phyloP scores from a whole-genome alignment of 2,329 filamentous ascomycete species.

The Cytospora mali region DNA sequence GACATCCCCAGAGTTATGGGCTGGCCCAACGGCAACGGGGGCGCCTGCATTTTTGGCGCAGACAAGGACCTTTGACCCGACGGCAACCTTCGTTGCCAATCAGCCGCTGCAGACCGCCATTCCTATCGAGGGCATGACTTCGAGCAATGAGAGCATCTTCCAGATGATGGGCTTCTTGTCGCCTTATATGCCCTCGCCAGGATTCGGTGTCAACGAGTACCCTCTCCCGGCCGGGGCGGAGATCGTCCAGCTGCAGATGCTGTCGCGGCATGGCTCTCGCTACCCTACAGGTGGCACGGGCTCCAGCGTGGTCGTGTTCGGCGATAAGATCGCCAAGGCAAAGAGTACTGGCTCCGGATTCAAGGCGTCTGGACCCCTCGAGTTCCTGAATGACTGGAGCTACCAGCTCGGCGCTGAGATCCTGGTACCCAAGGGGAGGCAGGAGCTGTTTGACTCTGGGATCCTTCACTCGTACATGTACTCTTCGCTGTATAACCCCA shows the following conservation, averaged over 20 bases:
- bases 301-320: slow-evolving; percentile 55
- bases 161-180: slow-evolving; percentile 69
- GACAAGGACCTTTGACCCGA: slow-evolving; percentile 68
- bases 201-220: slow-evolving; percentile 75
- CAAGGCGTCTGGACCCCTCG: slow-evolving; percentile 59
- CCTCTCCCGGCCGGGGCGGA: slow-evolving; percentile 66
- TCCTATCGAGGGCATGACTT: slow-evolving; percentile 63
- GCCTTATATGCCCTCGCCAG: slow-evolving; percentile 71
- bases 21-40: slow-evolving; percentile 72
- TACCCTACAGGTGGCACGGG: slow-evolving; percentile 66
- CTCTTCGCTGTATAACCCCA: slow-evolving; percentile 69
- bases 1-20: slow-evolving; percentile 60
- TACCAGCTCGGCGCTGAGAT: slow-evolving; percentile 73
- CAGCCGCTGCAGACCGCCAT: slow-evolving; percentile 71
- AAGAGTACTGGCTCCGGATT: slow-evolving; percentile 43
- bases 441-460: slow-evolving; percentile 71
- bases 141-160: slow-evolving; percentile 67
- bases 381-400: slow-evolving; percentile 69
- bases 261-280: slow-evolving; percentile 72
- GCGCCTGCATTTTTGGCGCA: slow-evolving; percentile 70
- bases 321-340: slow-evolving; percentile 58
- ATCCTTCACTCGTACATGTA: slow-evolving; percentile 74
- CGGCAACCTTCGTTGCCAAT: slow-evolving; percentile 67
- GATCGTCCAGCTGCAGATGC: slow-evolving; percentile 71
- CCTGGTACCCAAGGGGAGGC: slow-evolving; percentile 68